Percentiles rank a stretch among this genome's conserved stretches.
These are phyloP conservation scores for Diaporthe capsici DNA, from an alignment of 2,329 filamentous ascomycete genomes.

Conservation along the genomic window DNA sequence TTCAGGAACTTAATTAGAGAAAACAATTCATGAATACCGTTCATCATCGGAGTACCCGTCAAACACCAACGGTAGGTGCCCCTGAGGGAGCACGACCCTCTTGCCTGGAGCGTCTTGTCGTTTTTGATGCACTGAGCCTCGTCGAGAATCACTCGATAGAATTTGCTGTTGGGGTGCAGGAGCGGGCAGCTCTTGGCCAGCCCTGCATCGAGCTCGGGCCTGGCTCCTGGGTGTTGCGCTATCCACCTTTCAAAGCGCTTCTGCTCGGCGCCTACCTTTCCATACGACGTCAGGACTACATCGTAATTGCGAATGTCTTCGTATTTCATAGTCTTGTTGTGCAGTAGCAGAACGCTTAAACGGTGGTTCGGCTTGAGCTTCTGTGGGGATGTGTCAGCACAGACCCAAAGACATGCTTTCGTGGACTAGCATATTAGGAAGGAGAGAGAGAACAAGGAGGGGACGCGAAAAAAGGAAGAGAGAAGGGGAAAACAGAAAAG, in stretches of 20 bases:
- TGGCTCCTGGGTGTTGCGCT: slow-evolving; percentile 60
- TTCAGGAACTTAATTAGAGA: slow-evolving; percentile 83
- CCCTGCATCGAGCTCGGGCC: slow-evolving; percentile 51
- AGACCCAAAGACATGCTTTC: background rate
- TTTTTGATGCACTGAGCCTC: slow-evolving; percentile 90
- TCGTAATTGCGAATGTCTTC: slow-evolving; percentile 75
- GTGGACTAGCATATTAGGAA: background rate
- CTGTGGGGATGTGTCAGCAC: slow-evolving; percentile 4
- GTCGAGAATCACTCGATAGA: slow-evolving; percentile 81
- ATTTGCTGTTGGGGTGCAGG: slow-evolving; percentile 71
- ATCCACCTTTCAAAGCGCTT: slow-evolving; percentile 72
- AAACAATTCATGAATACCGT: slow-evolving; percentile 82
- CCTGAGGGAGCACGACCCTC: slow-evolving; percentile 70
- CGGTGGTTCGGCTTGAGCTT: slow-evolving; percentile 74
- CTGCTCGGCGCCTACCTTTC: slow-evolving; percentile 76
- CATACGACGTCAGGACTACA: slow-evolving; percentile 85
- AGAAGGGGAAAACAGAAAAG: too few species aligned
- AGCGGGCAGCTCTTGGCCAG: slow-evolving; percentile 64
- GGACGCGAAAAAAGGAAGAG: background rate
- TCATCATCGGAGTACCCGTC: slow-evolving; percentile 92
- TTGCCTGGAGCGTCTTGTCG: slow-evolving; percentile 71
- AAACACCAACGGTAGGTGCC: slow-evolving; percentile 79
- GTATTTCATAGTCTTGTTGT: slow-evolving; percentile 75
- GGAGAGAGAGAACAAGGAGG: background rate
- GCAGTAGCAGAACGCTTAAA: slow-evolving; percentile 78